phyloP scores from a whole-genome alignment of 306 rosid species.

The Gynostemma pentaphyllum region DNA sequence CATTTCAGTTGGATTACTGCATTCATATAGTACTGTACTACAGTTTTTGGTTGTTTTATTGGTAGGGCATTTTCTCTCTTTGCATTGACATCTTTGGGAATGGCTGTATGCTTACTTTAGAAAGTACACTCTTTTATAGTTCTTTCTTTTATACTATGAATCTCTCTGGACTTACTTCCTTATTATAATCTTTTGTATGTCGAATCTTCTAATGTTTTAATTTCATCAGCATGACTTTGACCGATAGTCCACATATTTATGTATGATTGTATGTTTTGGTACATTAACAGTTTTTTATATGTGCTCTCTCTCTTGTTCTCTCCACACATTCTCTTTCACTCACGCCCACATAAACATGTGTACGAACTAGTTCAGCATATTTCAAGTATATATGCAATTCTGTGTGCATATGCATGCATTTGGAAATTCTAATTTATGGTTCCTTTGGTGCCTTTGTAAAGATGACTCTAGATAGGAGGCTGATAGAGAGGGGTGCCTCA shows the following conservation, averaged over 20 bases:
- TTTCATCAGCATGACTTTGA: neutral
- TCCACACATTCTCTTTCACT: neutral
- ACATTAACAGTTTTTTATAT: neutral
- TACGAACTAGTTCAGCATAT: too few relatives aligned
- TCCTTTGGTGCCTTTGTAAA: constrained; percentile 21
- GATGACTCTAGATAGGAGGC: constrained; percentile 41
- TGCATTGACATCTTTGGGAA: neutral
- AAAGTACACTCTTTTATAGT: neutral
- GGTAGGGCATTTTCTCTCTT: neutral
- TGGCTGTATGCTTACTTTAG: neutral
- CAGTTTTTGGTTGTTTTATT: neutral
- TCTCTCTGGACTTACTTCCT: too few relatives aligned
- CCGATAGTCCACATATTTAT: neutral
- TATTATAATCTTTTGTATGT: too few relatives aligned
- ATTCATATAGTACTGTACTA: neutral
- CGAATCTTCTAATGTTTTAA: neutral
- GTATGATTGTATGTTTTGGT: neutral
- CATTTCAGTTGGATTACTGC: neutral
- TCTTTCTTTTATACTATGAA: neutral
- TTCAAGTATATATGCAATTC: neutral
- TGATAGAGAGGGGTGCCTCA: constrained; percentile 25
- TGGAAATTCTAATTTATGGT: neutral
- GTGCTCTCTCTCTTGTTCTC: neutral
- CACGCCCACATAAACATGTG: neutral
- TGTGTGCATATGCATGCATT: neutral